A percentile compares a stretch with the other conserved stretches of the same genome.
Evolutionary conservation across 140 eudicot genomes (phyloP).

Genomic region (Stevia rebaudiana): DNA sequence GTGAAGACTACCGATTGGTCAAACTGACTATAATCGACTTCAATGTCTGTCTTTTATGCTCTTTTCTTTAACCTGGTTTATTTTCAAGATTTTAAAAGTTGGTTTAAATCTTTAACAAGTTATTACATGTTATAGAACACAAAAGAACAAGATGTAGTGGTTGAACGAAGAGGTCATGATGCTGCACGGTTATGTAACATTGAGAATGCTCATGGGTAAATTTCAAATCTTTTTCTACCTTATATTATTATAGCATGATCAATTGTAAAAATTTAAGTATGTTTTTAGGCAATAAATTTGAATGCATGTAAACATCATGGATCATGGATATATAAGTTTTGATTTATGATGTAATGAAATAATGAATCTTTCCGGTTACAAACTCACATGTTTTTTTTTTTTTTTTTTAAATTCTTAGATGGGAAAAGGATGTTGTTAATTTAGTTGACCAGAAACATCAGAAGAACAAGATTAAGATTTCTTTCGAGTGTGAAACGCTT

Average conservation of each 20-base stretch:
- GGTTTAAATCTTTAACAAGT: neutral
- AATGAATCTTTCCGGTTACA: neutral
- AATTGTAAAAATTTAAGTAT: neutral
- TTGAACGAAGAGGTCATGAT: slow-evolving; percentile 96
- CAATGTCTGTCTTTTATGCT: slow-evolving; percentile 39
- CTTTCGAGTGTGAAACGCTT: slow-evolving; percentile 80
- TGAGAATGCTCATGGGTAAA: slow-evolving; percentile 95
- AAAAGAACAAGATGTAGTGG: slow-evolving; percentile 66
- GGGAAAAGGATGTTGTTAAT: slow-evolving; percentile 71
- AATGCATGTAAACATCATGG: neutral
- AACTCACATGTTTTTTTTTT: neutral
- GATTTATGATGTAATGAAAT: neutral
- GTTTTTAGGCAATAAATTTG: neutral
- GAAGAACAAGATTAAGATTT: slow-evolving; percentile 50
- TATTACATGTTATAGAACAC: slow-evolving; percentile 42
- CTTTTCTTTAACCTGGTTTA: neutral
- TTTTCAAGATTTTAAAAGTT: neutral
- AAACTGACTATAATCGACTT: slow-evolving; percentile 81
- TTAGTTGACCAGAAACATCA: slow-evolving; percentile 58
- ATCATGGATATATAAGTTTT: neutral
- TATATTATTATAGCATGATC: neutral
- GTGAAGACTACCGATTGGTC: slow-evolving; percentile 91
- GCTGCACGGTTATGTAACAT: slow-evolving; percentile 74
- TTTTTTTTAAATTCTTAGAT: slow-evolving; percentile 33
- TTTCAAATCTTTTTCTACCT: neutral